Conservation (phyloP, 1,139 yeast species). For the Candida sp. region DNA sequence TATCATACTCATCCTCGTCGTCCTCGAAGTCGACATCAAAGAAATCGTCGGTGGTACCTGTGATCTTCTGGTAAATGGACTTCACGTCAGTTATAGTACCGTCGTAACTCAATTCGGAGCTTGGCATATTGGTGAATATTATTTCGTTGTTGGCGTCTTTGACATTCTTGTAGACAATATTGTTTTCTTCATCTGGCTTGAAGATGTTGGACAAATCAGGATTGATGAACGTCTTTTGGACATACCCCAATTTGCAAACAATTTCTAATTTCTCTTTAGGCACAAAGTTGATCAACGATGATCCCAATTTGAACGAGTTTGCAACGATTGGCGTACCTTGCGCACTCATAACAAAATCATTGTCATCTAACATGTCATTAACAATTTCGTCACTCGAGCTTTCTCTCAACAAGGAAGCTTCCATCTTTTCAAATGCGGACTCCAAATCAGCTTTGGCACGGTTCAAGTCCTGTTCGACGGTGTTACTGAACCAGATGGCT, state of each 20-base stretch:
- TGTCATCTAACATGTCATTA: slow-evolving; percentile 47
- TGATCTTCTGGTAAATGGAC: slow-evolving; percentile 71
- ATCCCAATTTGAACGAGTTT: slow-evolving; percentile 85
- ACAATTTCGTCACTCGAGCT: slow-evolving; percentile 45
- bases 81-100: slow-evolving; percentile 88
- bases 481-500: slow-evolving; percentile 88
- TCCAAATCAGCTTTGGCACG: slow-evolving; percentile 80
- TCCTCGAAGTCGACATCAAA: slow-evolving; percentile 97
- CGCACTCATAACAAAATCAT: slow-evolving; percentile 56
- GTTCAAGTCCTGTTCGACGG: slow-evolving; percentile 68
- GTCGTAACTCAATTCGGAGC: slow-evolving; percentile 87
- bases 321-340: slow-evolving; percentile 67
- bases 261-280: slow-evolving; percentile 82
- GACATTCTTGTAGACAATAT: slow-evolving; percentile 33
- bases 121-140: slow-evolving; percentile 73
- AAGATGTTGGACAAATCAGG: slow-evolving; percentile 46
- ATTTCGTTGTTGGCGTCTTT: slow-evolving; percentile 47
- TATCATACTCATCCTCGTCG: slow-evolving; percentile 64
- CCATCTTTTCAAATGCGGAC: slow-evolving; percentile 80
- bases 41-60: slow-evolving; percentile 94
- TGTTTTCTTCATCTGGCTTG: slow-evolving; percentile 34
- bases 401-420: slow-evolving; percentile 79
- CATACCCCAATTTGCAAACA: slow-evolving; percentile 77
- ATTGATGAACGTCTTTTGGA: slow-evolving; percentile 65
- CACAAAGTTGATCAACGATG: slow-evolving; percentile 80